A percentile compares a stretch with the other conserved stretches of the same genome.
Conservation (phyloP, 2,329 filamentous ascomycete species). For the Colletotrichum liriopes region DNA sequence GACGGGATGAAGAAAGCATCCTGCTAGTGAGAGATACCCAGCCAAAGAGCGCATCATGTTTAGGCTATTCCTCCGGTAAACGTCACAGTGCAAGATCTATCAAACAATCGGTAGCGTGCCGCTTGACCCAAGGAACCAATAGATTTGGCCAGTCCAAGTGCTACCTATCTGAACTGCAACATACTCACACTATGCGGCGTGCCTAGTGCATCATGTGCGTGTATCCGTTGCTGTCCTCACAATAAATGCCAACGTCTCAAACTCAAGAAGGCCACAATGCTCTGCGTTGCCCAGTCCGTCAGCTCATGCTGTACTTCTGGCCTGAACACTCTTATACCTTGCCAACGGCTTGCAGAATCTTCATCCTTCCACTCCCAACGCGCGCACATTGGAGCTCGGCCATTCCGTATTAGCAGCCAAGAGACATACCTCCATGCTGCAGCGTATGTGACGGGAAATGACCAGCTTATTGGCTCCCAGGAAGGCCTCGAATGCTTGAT, state of each 20-base stretch:
- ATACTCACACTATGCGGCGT: no score
- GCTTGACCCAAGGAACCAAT: not conserved
- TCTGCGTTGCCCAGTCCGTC: not conserved
- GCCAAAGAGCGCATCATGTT: not conserved
- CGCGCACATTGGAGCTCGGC: slow-evolving; percentile 33
- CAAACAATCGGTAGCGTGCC: not conserved
- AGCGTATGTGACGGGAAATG: slow-evolving; percentile 47
- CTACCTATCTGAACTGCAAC: no score
- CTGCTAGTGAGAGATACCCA: not conserved
- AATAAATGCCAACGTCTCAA: slow-evolving; percentile 46
- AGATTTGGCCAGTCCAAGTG: no score
- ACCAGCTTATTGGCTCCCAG: slow-evolving; percentile 54
- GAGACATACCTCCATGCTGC: slow-evolving; percentile 50
- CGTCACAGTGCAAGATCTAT: not conserved
- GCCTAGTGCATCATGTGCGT: no score
- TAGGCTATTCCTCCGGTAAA: not conserved
- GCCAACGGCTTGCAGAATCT: slow-evolving; percentile 22
- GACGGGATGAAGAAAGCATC: not conserved
- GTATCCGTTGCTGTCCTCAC: no score
- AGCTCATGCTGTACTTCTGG: slow-evolving; percentile 8
- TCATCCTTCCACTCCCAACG: slow-evolving; percentile 47
- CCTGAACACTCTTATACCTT: slow-evolving; percentile 5
- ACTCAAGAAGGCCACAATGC: slow-evolving; percentile 62
- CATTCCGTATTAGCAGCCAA: slow-evolving; percentile 46
- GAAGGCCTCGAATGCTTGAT: slow-evolving; percentile 61